A percentile compares a stretch with the other conserved stretches of the same genome.
Conservation (phyloP, 1,284 basidiomycete species). For the Peniophora sp. region DNA sequence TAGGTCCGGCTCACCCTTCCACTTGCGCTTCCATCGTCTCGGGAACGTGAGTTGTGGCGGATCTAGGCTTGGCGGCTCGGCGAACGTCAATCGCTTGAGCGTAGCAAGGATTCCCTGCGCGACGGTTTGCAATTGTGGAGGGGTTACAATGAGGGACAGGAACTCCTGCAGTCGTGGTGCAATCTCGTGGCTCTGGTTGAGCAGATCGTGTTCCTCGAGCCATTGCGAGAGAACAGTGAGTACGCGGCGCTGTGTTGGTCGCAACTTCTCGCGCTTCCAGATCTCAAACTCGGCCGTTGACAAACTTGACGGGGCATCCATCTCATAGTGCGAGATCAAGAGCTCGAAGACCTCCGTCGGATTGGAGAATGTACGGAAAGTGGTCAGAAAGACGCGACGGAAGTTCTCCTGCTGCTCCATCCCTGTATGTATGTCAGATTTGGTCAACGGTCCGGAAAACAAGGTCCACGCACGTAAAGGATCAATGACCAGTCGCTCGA, state of each 20-base stretch:
- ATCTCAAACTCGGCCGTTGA: conserved; percentile 44
- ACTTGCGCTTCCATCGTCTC: conserved; percentile 29
- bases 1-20: conserved; percentile 42
- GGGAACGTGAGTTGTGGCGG: conserved; percentile 14
- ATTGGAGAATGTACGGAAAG: conserved; percentile 72
- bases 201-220: conserved; percentile 50
- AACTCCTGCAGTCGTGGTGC: conserved; percentile 50
- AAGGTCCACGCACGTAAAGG: conserved; percentile 44
- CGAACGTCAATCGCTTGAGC: conserved; percentile 36
- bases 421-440: conserved; percentile 25
- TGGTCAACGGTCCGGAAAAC: no score
- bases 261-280: conserved; percentile 59
- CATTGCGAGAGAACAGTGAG: conserved; percentile 51
- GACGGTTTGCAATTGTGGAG: conserved; percentile 33
- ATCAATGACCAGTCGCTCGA: conserved; percentile 62
- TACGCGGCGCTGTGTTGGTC: conserved; percentile 48
- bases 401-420: conserved; percentile 41
- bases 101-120: conserved; percentile 44
- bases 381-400: conserved; percentile 66
- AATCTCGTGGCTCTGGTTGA: conserved; percentile 58
- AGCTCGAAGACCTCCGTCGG: conserved; percentile 61
- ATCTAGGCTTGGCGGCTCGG: conserved; percentile 7
- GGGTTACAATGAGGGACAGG: conserved; percentile 34
- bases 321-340: conserved; percentile 56
- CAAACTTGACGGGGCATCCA: conserved; percentile 44